Base-by-base conservation (phyloP, 2,329 filamentous ascomycete genomes). In the Aspergillus pseudoglaucus region DNA sequence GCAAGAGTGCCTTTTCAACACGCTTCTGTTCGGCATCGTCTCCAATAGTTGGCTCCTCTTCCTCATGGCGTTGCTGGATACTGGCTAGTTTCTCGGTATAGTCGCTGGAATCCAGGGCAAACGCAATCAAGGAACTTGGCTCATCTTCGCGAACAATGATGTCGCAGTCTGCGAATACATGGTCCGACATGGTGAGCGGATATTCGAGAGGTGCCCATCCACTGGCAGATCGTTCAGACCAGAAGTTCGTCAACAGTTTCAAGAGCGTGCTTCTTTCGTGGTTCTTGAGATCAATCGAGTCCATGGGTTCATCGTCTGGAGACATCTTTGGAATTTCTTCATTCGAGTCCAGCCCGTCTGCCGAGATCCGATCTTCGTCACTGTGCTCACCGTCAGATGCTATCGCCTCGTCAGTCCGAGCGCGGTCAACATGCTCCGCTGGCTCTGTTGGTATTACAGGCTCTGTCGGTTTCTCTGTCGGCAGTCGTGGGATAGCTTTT, bases 121-220 rank as follows among this genome's bases (percentile, higher is more conserved):
- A 88, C 0, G 94, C 93, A 60, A 98, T 93, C 37, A 98, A 80
- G 2, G 93, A 97, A 61, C 90, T 96, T 2, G 93, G 93, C 69
- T 98, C 93, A 65, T 98, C 93, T 68, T 98, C 93, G 35, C 93
- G 84, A 33, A 98, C 90, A 57, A 98, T 95, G 53, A 98, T 90
- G 65, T 98, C 89, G 7, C 90, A 95, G 69, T 98, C 90, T 46
- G 90, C 87, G 71, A 97, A 97, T 42, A 98, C 90, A 66, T 98
- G 93, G 64, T 98, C 93, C 14, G 85, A 88, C 41, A 85, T 76
- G 55, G 82, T 87, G 53, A 97, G 80, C 3, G 94, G 94, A 60
- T 98, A 98, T 47, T 98, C 93, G 17, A 98, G 78, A 18, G 86
- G 82, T 5, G 86, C 80, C 93, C 93, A 98, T 33, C 91, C 90